These are phyloP conservation scores for Wallacemonas sp. DNA, from an alignment of 208 protist species.

Conservation along the genomic window DNA sequence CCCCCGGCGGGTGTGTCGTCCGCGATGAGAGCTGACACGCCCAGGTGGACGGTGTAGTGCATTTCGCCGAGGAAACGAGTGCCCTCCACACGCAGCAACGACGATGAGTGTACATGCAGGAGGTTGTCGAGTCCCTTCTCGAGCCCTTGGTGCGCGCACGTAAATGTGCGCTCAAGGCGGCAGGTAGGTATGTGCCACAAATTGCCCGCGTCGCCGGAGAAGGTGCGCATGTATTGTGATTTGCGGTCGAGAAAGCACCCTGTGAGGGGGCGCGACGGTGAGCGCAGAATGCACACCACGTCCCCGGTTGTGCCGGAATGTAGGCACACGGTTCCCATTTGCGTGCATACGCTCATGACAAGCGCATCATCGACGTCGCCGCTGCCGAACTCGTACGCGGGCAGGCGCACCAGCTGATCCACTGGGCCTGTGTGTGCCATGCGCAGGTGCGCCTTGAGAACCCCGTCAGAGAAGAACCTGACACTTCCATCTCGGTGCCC, in stretches of 20 bases:
- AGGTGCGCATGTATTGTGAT: constrained; percentile 56
- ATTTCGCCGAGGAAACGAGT: constrained; percentile 24
- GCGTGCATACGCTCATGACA: constrained; percentile 64
- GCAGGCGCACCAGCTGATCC: constrained; percentile 28
- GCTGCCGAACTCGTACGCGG: constrained; percentile 20
- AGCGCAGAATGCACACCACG: constrained; percentile 49
- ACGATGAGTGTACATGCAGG: constrained; percentile 31
- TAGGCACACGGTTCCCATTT: constrained; percentile 64
- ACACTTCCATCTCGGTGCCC: constrained; percentile 40
- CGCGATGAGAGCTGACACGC: constrained; percentile 28
- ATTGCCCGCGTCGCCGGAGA: constrained; percentile 53
- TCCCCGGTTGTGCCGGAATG: constrained; percentile 50
- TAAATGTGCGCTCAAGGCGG: constrained; percentile 64
- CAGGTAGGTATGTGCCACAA: constrained; percentile 83
- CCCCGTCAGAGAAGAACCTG: constrained; percentile 34
- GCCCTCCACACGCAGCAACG: constrained; percentile 21
- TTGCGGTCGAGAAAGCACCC: constrained; percentile 47
- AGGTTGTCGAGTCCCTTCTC: constrained; percentile 23
- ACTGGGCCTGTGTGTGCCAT: constrained; percentile 45
- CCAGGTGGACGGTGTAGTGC: constrained; percentile 30
- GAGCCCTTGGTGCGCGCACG: constrained; percentile 1
- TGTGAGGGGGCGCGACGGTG: constrained; percentile 68
- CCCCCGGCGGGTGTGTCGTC: not conserved
- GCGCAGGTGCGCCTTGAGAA: constrained; percentile 19
- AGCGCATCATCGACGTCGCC: constrained; percentile 36